Conservation (phyloP, 768 basidiomycete species). For the Pleurotus citrinopileatus region DNA sequence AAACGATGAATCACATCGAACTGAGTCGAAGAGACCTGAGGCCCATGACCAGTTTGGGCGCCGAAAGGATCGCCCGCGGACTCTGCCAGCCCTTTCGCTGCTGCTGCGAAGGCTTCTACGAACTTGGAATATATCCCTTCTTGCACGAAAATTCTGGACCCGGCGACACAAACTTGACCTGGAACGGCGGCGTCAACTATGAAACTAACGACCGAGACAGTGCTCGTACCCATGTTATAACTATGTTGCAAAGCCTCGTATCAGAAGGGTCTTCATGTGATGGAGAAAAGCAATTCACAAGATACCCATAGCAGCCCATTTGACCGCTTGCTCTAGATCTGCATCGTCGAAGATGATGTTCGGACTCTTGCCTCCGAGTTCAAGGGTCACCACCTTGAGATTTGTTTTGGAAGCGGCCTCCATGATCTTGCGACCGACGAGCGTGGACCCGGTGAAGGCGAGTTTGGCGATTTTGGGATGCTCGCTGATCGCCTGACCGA, state of each 20-base stretch:
- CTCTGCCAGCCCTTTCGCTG: constrained; percentile 27
- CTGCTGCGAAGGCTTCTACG: constrained; percentile 39
- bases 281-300: constrained; percentile 34
- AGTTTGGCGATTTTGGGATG: constrained; percentile 61
- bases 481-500: constrained; percentile 53
- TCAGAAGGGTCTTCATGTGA: too few relatives aligned
- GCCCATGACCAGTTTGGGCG: constrained; percentile 39
- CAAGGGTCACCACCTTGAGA: constrained; percentile 68
- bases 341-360: constrained; percentile 62
- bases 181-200: constrained; percentile 24
- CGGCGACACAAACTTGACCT: constrained; percentile 50
- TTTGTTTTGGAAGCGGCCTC: constrained; percentile 64
- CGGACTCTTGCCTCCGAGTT: constrained; percentile 69
- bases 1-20: constrained; percentile 31
- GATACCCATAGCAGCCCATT: constrained; percentile 58
- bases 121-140: constrained; percentile 56
- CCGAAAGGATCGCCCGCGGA: constrained; percentile 49
- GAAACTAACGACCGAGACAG: background rate
- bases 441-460: constrained; percentile 68
- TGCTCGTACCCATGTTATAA: constrained; percentile 14
- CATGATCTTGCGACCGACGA: constrained; percentile 62
- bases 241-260: constrained; percentile 13
- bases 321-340: constrained; percentile 54
- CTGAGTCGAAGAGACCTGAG: constrained; percentile 47
- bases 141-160: constrained; percentile 57